Conservation (phyloP, 805 yeast species). For the Ogataea neopini region DNA sequence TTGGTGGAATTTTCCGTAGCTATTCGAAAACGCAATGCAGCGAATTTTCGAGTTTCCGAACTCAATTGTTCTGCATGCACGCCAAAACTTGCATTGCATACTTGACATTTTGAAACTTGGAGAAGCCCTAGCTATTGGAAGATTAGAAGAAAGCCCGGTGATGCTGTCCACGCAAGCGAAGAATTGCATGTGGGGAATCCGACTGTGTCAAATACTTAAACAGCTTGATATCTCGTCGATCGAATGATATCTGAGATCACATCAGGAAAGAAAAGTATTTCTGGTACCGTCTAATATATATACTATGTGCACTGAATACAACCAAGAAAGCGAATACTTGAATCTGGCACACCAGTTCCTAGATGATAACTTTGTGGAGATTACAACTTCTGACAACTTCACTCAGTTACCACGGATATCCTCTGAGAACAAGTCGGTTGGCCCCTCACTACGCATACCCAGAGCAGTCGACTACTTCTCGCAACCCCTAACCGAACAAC, state of each 20-base stretch:
- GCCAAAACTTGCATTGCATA: background rate
- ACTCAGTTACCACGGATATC: slow-evolving; percentile 29
- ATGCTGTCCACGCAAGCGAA: background rate
- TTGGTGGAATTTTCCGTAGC: background rate
- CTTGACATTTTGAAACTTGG: background rate
- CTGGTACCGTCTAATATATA: too few species aligned
- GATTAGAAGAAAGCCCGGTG: background rate
- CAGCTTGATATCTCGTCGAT: background rate
- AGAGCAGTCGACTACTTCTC: slow-evolving; percentile 44
- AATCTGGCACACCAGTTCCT: slow-evolving; percentile 32
- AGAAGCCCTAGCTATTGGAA: background rate
- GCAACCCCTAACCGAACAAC: slow-evolving; percentile 35
- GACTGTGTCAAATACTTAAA: slow-evolving; percentile 1
- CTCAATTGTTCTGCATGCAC: background rate
- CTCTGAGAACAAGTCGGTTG: slow-evolving; percentile 12
- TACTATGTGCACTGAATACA: background rate
- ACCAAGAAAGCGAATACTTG: slow-evolving; percentile 11
- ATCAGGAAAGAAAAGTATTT: too few species aligned
- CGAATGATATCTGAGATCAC: background rate
- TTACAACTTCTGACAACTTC: slow-evolving; percentile 23
- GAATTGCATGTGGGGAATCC: slow-evolving; percentile 4
- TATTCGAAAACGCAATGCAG: background rate
- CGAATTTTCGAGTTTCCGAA: background rate
- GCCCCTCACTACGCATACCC: slow-evolving; percentile 22
- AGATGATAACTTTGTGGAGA: slow-evolving; percentile 32